Evolutionary conservation across 2,329 filamentous ascomycete species (phyloP).

Genomic region (Penicillium sclerotiorum): DNA sequence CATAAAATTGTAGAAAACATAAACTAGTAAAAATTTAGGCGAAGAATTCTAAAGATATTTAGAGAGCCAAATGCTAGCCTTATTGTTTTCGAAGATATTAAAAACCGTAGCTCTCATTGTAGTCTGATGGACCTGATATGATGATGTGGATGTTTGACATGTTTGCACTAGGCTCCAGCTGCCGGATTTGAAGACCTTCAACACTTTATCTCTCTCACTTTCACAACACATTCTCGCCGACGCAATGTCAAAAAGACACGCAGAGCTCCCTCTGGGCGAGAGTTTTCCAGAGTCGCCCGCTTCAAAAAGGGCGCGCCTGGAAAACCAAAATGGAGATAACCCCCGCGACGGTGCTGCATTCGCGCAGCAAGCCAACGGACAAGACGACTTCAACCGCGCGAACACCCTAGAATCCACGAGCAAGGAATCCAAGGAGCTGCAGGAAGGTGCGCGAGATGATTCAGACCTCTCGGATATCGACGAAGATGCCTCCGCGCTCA

Average conservation of each 20-base stretch:
- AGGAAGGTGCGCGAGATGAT: slow-evolving; percentile 35
- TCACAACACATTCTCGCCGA: slow-evolving; percentile 11
- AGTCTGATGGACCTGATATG: not conserved
- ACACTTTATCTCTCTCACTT: slow-evolving; percentile 11
- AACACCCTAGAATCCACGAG: slow-evolving; percentile 61
- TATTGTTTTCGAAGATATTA: not conserved
- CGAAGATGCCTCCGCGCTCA: slow-evolving; percentile 39
- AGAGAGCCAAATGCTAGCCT: too few species aligned
- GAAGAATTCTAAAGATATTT: too few species aligned
- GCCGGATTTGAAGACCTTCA: slow-evolving; percentile 24
- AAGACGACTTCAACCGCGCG: slow-evolving; percentile 39
- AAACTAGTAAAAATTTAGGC: not conserved
- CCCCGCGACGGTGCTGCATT: slow-evolving; percentile 28
- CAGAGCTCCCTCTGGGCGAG: slow-evolving; percentile 46
- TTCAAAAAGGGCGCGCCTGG: slow-evolving; percentile 49
- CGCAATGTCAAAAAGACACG: slow-evolving; percentile 52
- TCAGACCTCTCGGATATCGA: slow-evolving; percentile 36
- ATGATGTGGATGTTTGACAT: slow-evolving; percentile 19
- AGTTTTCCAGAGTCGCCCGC: slow-evolving; percentile 42
- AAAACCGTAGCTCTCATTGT: not conserved
- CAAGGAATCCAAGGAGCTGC: slow-evolving; percentile 64
- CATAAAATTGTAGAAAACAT: not conserved
- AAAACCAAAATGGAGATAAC: slow-evolving; percentile 34
- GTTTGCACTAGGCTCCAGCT: slow-evolving; percentile 26
- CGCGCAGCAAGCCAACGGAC: slow-evolving; percentile 30